Evolutionary conservation across 805 yeast genomes (phyloP).

Genomic region (Starmera amethionina): DNA sequence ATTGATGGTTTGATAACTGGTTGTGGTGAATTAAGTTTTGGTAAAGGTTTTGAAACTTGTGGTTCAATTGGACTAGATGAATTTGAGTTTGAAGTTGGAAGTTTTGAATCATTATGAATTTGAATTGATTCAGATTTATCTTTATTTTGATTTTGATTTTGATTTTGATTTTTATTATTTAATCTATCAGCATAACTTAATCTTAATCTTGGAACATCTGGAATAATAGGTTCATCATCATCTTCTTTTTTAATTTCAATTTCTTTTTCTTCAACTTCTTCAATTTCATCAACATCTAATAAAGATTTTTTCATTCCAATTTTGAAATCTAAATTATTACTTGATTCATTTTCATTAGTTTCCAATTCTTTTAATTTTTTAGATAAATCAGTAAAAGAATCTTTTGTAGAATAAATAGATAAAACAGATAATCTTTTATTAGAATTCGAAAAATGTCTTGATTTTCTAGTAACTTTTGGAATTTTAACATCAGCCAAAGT

Average conservation of each 20-base stretch:
- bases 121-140: constrained; percentile 17
- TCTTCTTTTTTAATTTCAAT: constrained; percentile 10
- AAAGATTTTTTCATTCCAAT: constrained; percentile 16
- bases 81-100: not conserved
- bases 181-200: constrained; percentile 31
- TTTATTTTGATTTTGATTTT: constrained; percentile 2
- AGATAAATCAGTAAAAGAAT: constrained; percentile 51
- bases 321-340: constrained; percentile 5
- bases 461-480: constrained; percentile 64
- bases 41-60: constrained; percentile 5
- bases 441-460: constrained; percentile 49
- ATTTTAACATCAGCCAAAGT: constrained; percentile 53
- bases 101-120: constrained; percentile 6
- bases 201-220: constrained; percentile 14
- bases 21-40: constrained; percentile 8
- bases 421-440: constrained; percentile 65
- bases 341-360: constrained; percentile 3
- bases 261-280: constrained; percentile 16
- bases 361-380: constrained; percentile 24
- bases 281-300: constrained; percentile 18
- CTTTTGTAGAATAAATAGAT: constrained; percentile 60
- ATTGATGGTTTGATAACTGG: constrained; percentile 3
- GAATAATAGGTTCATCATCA: constrained; percentile 7
- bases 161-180: constrained; percentile 7
- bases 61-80: constrained; percentile 7